Evolutionary conservation across 2,329 filamentous ascomycete genomes (phyloP).

Genomic region (Whalleya microplaca): DNA sequence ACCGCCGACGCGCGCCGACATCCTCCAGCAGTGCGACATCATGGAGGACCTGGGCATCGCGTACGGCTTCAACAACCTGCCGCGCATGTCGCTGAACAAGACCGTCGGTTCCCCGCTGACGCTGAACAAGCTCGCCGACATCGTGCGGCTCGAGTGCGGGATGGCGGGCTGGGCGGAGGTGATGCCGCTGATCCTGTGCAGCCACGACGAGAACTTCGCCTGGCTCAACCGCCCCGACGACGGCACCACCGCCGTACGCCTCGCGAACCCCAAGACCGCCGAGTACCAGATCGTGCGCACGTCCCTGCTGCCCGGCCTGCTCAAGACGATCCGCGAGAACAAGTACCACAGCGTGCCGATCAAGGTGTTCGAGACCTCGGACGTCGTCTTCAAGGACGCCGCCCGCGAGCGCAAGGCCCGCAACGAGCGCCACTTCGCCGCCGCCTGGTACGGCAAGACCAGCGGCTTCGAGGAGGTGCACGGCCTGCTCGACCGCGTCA

Average conservation of each 20-base stretch:
- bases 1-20: constrained; percentile 88
- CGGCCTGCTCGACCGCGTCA: constrained; percentile 86
- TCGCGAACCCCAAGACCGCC: constrained; percentile 77
- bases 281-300: constrained; percentile 84
- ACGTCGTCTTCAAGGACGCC: constrained; percentile 86
- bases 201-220: constrained; percentile 96
- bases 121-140: constrained; percentile 94
- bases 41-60: constrained; percentile 98
- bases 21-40: constrained; percentile 94
- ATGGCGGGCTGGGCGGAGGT: constrained; percentile 97
- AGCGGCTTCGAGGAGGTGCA: constrained; percentile 96
- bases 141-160: constrained; percentile 84
- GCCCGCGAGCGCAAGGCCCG: constrained; percentile 80
- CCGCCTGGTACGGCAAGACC: constrained; percentile 91
- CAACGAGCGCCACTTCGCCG: constrained; percentile 96
- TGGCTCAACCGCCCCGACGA: constrained; percentile 84
- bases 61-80: constrained; percentile 96
- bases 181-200: constrained; percentile 94
- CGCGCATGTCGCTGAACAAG: constrained; percentile 83
- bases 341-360: constrained; percentile 75
- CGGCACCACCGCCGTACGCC: constrained; percentile 68
- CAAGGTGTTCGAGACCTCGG: constrained; percentile 78
- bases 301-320: constrained; percentile 70
- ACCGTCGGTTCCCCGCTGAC: constrained; percentile 84
- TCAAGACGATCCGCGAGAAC: constrained; percentile 82